A percentile compares a stretch with the other conserved stretches of the same genome.
phyloP scores from a whole-genome alignment of 2,329 filamentous ascomycete species.

The Colletotrichum viniferum region DNA sequence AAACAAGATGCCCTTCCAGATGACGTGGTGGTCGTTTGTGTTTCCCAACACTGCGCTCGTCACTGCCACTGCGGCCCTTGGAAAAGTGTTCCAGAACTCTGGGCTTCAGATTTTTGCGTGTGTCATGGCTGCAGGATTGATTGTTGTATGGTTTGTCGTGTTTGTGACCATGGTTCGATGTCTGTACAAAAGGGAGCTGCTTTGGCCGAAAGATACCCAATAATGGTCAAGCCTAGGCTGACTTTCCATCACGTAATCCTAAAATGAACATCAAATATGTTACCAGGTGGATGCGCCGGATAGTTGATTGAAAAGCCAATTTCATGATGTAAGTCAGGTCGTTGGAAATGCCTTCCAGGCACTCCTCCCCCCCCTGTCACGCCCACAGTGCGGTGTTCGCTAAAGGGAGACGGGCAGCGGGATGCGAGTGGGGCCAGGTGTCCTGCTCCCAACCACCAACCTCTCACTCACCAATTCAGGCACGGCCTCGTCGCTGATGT shows the following conservation, averaged over 20 bases:
- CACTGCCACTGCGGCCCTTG: conserved; percentile 77
- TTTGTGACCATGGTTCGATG: conserved; percentile 73
- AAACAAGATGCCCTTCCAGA: conserved; percentile 73
- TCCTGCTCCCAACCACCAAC: background rate
- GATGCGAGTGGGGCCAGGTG: background rate
- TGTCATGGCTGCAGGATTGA: conserved; percentile 67
- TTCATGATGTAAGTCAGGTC: too few relatives aligned
- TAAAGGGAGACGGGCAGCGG: conserved; percentile 2
- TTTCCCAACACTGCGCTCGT: conserved; percentile 80
- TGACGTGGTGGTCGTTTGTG: conserved; percentile 86
- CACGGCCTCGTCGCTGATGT: background rate
- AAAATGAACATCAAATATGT: background rate
- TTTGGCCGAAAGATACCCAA: conserved; percentile 71
- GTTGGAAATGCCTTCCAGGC: background rate
- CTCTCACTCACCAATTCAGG: background rate
- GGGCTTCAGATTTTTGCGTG: conserved; percentile 71
- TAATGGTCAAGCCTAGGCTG: background rate
- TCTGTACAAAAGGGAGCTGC: conserved; percentile 68
- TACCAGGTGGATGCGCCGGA: background rate
- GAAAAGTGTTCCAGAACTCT: conserved; percentile 60
- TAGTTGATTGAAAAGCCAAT: background rate
- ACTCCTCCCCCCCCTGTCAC: background rate
- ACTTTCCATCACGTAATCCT: background rate
- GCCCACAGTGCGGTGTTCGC: background rate
- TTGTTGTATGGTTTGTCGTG: conserved; percentile 72